Percentiles rank a stretch among this genome's conserved stretches.
phyloP scores from a whole-genome alignment of 371 early-diverging fungal species.

The Mortierella sp. region DNA sequence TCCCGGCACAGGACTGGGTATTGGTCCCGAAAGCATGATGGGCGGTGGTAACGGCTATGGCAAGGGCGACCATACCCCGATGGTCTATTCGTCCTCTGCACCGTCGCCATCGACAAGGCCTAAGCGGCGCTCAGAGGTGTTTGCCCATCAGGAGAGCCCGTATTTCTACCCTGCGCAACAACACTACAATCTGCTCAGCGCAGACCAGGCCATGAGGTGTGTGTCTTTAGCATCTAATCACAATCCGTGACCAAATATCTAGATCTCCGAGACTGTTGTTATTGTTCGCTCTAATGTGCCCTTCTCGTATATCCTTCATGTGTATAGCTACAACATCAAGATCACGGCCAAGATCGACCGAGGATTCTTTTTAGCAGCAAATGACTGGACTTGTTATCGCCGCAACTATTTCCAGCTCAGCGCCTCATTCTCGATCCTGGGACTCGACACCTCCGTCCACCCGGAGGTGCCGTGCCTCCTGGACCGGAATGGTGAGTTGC shows the following conservation, averaged over 20 bases:
- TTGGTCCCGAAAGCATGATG: constrained; percentile 16
- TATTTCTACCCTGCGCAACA: constrained; percentile 75
- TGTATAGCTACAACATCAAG: constrained; percentile 57
- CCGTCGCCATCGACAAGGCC: constrained; percentile 44
- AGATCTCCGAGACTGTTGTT: too few relatives aligned
- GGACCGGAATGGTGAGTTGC: constrained; percentile 60
- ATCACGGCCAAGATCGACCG: constrained; percentile 78
- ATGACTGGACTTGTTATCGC: constrained; percentile 95
- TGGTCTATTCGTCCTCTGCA: constrained; percentile 43
- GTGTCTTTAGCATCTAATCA: background rate
- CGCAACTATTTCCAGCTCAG: constrained; percentile 96
- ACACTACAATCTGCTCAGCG: constrained; percentile 67
- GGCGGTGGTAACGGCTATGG: constrained; percentile 3
- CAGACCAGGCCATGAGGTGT: constrained; percentile 73
- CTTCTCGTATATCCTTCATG: too few relatives aligned
- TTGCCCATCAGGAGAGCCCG: constrained; percentile 59
- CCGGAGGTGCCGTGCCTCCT: constrained; percentile 74
- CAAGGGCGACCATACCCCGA: constrained; percentile 10
- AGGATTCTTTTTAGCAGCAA: constrained; percentile 84
- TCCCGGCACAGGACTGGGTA: constrained; percentile 22
- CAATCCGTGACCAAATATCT: too few relatives aligned
- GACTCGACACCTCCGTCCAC: constrained; percentile 50
- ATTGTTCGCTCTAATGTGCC: too few relatives aligned
- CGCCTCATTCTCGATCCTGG: constrained; percentile 75
- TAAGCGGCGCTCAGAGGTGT: constrained; percentile 44